Conservation (phyloP, 768 basidiomycete genomes). For the Boletus fagicola region DNA sequence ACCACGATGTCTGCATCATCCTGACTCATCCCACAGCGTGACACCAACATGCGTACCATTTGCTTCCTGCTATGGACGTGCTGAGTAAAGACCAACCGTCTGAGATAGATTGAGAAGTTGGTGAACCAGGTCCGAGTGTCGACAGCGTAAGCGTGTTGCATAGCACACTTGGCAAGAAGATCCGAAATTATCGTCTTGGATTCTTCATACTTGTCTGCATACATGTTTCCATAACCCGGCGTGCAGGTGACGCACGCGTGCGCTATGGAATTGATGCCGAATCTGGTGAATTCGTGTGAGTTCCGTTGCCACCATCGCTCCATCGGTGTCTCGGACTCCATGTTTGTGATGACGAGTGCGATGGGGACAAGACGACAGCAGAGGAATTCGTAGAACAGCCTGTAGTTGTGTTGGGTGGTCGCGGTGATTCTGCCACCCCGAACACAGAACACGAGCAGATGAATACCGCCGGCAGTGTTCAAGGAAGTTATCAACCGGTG, state of each 20-base stretch:
- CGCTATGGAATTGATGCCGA: slow-evolving; percentile 22
- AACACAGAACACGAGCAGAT: slow-evolving; percentile 40
- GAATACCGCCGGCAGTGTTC: slow-evolving; percentile 31
- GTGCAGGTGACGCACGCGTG: slow-evolving; percentile 35
- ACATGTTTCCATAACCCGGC: slow-evolving; percentile 31
- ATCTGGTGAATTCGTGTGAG: slow-evolving; percentile 21
- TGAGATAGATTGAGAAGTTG: slow-evolving; percentile 24
- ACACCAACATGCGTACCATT: slow-evolving; percentile 26
- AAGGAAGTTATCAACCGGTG: slow-evolving; percentile 33
- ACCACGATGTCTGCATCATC: slow-evolving; percentile 21
- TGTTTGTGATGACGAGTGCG: slow-evolving; percentile 39
- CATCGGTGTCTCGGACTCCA: slow-evolving; percentile 36
- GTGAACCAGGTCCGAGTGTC: slow-evolving; percentile 28
- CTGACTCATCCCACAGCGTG: slow-evolving; percentile 26
- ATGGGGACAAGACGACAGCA: slow-evolving; percentile 39
- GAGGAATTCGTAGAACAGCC: slow-evolving; percentile 38
- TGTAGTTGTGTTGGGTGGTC: slow-evolving; percentile 36
- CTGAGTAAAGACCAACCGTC: slow-evolving; percentile 21
- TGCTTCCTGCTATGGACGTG: slow-evolving; percentile 23
- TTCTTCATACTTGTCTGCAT: slow-evolving; percentile 36
- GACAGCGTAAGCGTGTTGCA: slow-evolving; percentile 16
- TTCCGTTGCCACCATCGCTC: slow-evolving; percentile 37
- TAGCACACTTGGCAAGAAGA: slow-evolving; percentile 25
- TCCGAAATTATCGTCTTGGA: slow-evolving; percentile 30
- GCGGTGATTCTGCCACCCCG: slow-evolving; percentile 38